Evolutionary conservation across 805 yeast species (phyloP), one percentile per base, ranked within the genome.

Genomic region (Tetrapisispora taiwanensis): DNA sequence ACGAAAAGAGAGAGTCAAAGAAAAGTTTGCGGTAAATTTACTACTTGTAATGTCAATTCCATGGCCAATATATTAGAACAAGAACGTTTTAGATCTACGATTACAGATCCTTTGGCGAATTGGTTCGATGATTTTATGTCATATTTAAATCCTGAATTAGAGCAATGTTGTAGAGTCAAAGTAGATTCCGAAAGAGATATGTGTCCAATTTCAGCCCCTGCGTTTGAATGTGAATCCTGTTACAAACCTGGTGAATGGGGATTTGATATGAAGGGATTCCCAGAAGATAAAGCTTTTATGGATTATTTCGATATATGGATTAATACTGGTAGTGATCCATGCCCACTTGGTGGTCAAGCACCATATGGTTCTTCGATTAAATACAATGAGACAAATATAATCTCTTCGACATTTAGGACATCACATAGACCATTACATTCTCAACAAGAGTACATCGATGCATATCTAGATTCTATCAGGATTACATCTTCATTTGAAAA

Each of bases 331-430:
- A 84, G 95, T 46, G 92, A 84, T 54, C 86, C 90, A 2, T 90
- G 98, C 62, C 96, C 97, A 1, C 67, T 90, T 24, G 97, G 95
- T 3, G 98, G 98, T 2, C 84, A 84, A 56, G 97, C 97, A 0
- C 95, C 97, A 0, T 90, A 90, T 58, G 72, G 84, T 1, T 63
- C 70, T 5, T 70, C 88, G 0, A 66, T 86, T 10, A 65, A 72
- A 1, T 65, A 71, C 24, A 69, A 70, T 45, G 64, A 65, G 27
- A 64, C 66, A 1, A 52, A 62, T 0, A 71, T 87, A 5, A 50
- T 56, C 9, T 68, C 90, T 1, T 76, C 87, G 1, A 71, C 73
- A n/a, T 87, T 90, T 66, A 69, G 97, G 52, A 77, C 90, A 1
- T 73, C 84, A 7, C 97, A 92, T 60, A 59, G 58, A 1, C 90